Evolutionary conservation across 2,329 filamentous ascomycete genomes (phyloP).

Genomic region (Chaetomiaceae sp.): DNA sequence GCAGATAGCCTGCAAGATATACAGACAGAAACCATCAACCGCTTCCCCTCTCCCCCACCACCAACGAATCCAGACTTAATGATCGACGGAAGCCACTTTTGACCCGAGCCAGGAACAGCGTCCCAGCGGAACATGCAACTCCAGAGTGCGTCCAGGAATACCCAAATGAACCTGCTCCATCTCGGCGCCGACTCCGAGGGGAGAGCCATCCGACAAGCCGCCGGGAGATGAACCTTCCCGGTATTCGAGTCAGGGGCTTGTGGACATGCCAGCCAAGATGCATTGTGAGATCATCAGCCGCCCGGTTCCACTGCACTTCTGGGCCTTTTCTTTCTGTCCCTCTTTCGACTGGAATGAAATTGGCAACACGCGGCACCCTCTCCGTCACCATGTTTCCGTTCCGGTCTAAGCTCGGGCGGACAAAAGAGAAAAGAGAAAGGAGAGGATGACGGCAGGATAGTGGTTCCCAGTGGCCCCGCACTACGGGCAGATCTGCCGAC

Average conservation of each 20-base stretch:
- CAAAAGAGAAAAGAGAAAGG: neutral
- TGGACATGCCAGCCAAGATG: neutral
- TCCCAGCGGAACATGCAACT: neutral
- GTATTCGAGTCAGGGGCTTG: neutral
- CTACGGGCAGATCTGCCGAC: slow-evolving; percentile 6
- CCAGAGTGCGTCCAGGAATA: slow-evolving; percentile 10
- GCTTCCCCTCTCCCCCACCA: too few relatives aligned
- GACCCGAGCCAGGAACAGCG: neutral
- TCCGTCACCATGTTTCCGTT: neutral
- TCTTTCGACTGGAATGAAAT: neutral
- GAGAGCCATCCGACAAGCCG: slow-evolving; percentile 15
- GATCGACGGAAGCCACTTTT: neutral
- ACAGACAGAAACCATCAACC: neutral
- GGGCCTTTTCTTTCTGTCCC: neutral
- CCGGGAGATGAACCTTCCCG: slow-evolving; percentile 15
- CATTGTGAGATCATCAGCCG: neutral
- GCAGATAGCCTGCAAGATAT: neutral
- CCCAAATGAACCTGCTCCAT: slow-evolving; percentile 19
- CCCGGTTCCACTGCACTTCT: neutral
- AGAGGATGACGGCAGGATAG: neutral
- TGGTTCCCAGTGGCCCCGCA: slow-evolving; percentile 4
- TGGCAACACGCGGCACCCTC: neutral
- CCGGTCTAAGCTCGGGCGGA: neutral
- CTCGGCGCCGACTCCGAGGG: slow-evolving; percentile 7
- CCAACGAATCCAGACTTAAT: too few relatives aligned